A percentile compares a stretch with the other conserved stretches of the same genome.
Evolutionary conservation across 2,329 filamentous ascomycete genomes (phyloP).

Genomic region (Penicillium hesseltinei): DNA sequence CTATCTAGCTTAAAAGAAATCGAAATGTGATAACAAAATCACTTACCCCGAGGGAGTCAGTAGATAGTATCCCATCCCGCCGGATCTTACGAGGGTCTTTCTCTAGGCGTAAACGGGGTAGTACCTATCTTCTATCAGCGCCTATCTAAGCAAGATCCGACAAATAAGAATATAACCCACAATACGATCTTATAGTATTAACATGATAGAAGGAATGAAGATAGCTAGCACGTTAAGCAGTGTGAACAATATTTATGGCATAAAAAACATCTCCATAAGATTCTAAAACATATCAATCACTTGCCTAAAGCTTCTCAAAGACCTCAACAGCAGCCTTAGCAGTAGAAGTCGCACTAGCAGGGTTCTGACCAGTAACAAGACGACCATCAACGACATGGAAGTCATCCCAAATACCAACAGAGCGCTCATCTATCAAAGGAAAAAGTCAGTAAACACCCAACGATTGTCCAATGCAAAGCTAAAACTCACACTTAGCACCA

Average conservation of each 20-base stretch:
- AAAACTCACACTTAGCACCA: constrained; percentile 34
- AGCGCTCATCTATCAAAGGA: constrained; percentile 19
- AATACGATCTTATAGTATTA: too few species aligned
- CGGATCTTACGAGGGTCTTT: too few species aligned
- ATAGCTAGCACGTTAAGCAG: not conserved
- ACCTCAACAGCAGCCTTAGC: constrained; percentile 40
- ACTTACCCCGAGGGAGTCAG: too few species aligned
- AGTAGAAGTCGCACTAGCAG: constrained; percentile 42
- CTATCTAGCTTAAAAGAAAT: too few species aligned
- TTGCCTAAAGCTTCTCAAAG: constrained; percentile 37
- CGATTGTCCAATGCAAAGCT: not conserved
- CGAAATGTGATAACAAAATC: too few species aligned
- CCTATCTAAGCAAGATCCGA: too few species aligned
- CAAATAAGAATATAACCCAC: too few species aligned
- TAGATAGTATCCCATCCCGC: too few species aligned
- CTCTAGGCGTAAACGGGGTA: too few species aligned
- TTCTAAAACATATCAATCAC: not conserved
- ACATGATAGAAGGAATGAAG: not conserved
- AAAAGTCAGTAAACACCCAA: constrained; percentile 4
- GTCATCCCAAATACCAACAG: constrained; percentile 31
- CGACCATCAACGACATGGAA: constrained; percentile 38
- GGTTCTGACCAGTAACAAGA: constrained; percentile 46
- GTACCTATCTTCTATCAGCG: too few species aligned
- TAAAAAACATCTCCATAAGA: not conserved
- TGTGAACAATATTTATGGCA: not conserved